Conservation (phyloP, 23 red algal genomes). For the Chondrus crispus region DNA sequence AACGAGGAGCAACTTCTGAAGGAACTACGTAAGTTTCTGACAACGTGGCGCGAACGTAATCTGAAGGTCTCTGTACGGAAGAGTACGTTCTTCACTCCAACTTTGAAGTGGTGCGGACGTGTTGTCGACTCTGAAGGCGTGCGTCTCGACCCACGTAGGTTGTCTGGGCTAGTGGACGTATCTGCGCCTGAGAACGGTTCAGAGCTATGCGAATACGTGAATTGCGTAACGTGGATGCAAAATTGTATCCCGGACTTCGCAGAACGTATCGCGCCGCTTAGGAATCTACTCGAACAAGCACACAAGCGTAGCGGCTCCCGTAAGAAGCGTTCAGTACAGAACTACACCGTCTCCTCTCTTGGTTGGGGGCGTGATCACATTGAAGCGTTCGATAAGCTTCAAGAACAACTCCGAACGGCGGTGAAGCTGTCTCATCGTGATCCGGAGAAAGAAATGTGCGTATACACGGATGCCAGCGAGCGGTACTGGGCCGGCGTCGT, state of each 20-base stretch:
- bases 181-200: not conserved
- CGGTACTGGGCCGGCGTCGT: not conserved
- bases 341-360: not conserved
- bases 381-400: not conserved
- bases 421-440: slow-evolving; percentile 4
- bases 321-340: not conserved
- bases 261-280: not conserved
- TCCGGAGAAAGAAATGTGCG: not conserved
- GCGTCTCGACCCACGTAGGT: slow-evolving; percentile 2
- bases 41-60: not conserved
- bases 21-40: not conserved
- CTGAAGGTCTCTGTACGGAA: not conserved
- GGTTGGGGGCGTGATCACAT: not conserved
- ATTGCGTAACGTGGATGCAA: slow-evolving; percentile 1
- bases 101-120: slow-evolving; percentile 8
- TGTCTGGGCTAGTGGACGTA: not conserved
- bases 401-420: not conserved
- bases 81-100: not conserved
- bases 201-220: not conserved
- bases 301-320: not conserved
- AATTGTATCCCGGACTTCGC: not conserved
- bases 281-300: slow-evolving; percentile 7
- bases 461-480: not conserved
- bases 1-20: not conserved
- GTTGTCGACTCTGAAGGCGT: not conserved